Base-by-base conservation (phyloP, 2,329 filamentous ascomycete genomes). In the Botryotinia calthae region DNA sequence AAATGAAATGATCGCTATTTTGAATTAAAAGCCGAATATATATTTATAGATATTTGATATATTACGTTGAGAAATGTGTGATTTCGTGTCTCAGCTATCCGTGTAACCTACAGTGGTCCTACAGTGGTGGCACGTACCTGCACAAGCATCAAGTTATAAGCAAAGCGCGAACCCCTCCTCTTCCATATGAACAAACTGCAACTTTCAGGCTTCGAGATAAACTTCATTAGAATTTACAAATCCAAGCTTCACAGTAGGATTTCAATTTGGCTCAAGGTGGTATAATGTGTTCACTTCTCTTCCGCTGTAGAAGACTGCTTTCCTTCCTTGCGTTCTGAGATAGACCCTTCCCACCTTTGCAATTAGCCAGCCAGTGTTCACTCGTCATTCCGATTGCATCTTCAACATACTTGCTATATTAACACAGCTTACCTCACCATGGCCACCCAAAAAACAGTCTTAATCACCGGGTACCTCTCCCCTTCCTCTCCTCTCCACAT, bases 381-480 rank as follows among this genome's bases (percentile, higher is more conserved):
- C 28, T 22, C 18, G 9, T 18, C 20, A 44, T 12, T 44, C 40
- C 61, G 6, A 64, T 28, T 28, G 25, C 61, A 28, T 16, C 61
- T 10, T 22, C 40, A 64, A 64, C 25, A 3, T 22, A 31, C 25
- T 37, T n/a, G 18, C 61, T 25, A 63, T 44, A 63, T 37, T 63
- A 63, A 63, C 16, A 40, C n/a, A 44, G 28, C n/a, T 20, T 16
- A 63, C 37, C 40, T 51, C 46, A 54, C 16, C 22, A 66, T 66
- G 64, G n/a, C 31, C 4, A 28, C 61, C 28, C 37, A 31, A 4
- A 69, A 69, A 34, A 59, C 66, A 14, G 66, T 69, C 18, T n/a
- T 69, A 25, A 69, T 69, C 34, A 69, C 66, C 20, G 66, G 66
- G 66, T 69, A 31, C 25, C 18, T 18, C 22, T 25, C n/a, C n/a